Base-by-base conservation (phyloP, 2,329 filamentous ascomycete species). In the Aureobasidium sp. region DNA sequence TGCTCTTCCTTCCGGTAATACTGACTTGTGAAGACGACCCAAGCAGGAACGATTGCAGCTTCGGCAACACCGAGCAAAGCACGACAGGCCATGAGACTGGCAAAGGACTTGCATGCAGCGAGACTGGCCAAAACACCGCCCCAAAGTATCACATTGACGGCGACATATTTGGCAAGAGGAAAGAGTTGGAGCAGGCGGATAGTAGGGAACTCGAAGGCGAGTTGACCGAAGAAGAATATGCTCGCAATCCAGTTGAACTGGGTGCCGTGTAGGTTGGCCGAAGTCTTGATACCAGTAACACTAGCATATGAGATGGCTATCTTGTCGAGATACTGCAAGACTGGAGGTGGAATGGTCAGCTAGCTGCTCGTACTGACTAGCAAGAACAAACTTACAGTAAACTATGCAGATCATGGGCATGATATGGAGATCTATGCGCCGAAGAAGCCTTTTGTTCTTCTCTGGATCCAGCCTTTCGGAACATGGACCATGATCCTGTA, bases 21-120 rank as follows among this genome's bases (percentile, higher is more conserved):
- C 11, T 37, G n/a, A n/a, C 14, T 20, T 5, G 52, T 56, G 8
- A 42, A 41, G 12, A 56, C 22, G n/a, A 34, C 39, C 15, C 22
- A 56, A 1, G 22, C 52, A 15, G 36, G 39, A 4, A 29, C 27
- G 0, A 61, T 55, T 56, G 60, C 62, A n/a, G 61, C 42, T 55
- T 73, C 71, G 45, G 72, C 70, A 12, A 71, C 60, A n/a, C 72
- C 72, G n/a, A 74, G 65, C 3, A 74, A 63, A 25, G 68, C 69
- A 8, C 71, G 67, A 8, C 67, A 68, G 7, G 68, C 62, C 17
- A 68, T 64, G 17, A 73, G 65, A 2, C 65, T 64, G n/a, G 68
- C 68, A 51, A 68, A 74, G 27, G 64, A 68, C 25, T 61, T 67
- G 27, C 66, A 68, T 7, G 69, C 71, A 15, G 70, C 69, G 31